Conservation (phyloP, 371 early-diverging fungal genomes). For the Scutellospora calospora region DNA sequence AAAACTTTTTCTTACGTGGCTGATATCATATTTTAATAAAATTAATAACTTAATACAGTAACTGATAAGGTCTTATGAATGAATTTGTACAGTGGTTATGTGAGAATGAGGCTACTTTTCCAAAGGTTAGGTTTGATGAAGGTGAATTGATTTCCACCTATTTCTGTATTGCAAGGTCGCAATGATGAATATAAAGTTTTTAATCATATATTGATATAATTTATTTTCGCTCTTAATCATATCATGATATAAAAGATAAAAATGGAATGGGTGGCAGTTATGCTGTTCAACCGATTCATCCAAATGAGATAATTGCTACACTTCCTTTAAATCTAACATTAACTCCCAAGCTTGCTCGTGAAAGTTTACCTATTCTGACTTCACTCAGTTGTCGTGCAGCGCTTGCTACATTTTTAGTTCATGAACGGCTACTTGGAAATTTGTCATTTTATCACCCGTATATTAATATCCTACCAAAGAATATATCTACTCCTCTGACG, state of each 20-base stretch:
- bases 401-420: conserved; percentile 7
- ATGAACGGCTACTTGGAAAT: conserved; percentile 1
- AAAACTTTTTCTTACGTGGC: too few relatives aligned
- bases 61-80: too few relatives aligned
- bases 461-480: conserved; percentile 19
- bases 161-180: too few relatives aligned
- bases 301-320: neutral
- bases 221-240: neutral
- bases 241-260: neutral
- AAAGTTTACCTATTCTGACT: neutral
- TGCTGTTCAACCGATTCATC: too few relatives aligned
- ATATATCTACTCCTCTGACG: neutral
- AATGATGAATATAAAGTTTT: too few relatives aligned
- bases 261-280: neutral
- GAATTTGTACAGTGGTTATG: neutral
- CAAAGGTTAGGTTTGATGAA: neutral
- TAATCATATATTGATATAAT: too few relatives aligned
- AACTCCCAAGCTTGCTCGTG: neutral
- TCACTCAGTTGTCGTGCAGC: neutral
- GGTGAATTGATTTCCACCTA: neutral
- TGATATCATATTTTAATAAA: too few relatives aligned
- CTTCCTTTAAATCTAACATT: neutral
- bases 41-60: too few relatives aligned
- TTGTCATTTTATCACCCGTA: conserved; percentile 30
- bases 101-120: neutral